A percentile compares a stretch with the other conserved stretches of the same genome.
These are phyloP conservation scores for Erucastrum elatum DNA, from an alignment of 345 rosid species.

Conservation along the genomic window DNA sequence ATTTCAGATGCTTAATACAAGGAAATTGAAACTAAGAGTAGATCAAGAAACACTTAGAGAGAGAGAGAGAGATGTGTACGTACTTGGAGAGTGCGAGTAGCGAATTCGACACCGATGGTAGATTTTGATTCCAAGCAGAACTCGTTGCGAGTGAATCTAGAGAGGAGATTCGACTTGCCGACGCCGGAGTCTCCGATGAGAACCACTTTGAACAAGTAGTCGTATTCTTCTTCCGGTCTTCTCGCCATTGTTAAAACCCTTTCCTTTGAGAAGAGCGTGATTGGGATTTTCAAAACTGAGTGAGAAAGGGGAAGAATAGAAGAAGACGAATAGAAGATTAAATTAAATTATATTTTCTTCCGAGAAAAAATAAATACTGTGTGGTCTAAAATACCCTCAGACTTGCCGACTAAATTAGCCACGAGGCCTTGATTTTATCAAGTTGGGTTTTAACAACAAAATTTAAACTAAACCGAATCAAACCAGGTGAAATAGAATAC, in stretches of 20 bases:
- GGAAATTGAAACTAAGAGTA: not conserved
- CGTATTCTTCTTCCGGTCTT: constrained; percentile 95
- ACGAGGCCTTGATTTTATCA: not conserved
- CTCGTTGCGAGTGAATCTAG: constrained; percentile 97
- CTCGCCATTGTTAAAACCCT: constrained; percentile 56
- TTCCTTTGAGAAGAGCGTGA: constrained; percentile 9
- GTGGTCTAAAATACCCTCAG: constrained; percentile 23
- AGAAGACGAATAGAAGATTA: not conserved
- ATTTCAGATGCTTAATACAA: not conserved
- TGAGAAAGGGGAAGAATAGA: constrained; percentile 8
- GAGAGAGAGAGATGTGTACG: not conserved
- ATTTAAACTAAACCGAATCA: not conserved
- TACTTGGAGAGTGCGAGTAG: constrained; percentile 96
- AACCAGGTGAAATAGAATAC: not conserved
- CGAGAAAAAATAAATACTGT: not conserved
- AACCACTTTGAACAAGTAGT: constrained; percentile 90
- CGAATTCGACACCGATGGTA: constrained; percentile 96
- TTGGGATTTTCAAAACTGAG: constrained; percentile 31
- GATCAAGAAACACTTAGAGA: not conserved
- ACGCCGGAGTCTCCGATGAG: constrained; percentile 95
- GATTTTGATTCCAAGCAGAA: constrained; percentile 95
- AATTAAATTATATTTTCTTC: not conserved
- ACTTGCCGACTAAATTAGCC: not conserved
- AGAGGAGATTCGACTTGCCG: constrained; percentile 87
- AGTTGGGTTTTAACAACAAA: not conserved